A percentile compares a stretch with the other conserved stretches of the same genome.
Evolutionary conservation across 2,329 filamentous ascomycete species (phyloP).

Genomic region (Talaromyces sp.): DNA sequence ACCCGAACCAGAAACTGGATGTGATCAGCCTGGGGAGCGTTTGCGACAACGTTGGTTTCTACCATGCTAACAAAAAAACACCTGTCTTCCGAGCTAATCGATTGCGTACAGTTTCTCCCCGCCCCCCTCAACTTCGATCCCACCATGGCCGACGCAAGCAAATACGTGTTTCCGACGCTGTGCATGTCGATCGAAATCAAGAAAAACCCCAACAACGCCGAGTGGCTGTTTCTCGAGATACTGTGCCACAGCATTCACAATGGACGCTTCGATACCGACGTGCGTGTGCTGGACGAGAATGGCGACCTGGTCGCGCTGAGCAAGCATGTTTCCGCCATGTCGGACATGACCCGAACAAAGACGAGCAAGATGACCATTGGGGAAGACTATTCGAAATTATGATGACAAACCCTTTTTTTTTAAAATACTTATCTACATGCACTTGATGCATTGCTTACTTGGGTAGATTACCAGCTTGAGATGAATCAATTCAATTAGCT

Average conservation of each 20-base stretch:
- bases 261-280: conserved; percentile 7
- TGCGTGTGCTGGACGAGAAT: conserved; percentile 7
- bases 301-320: conserved; percentile 8
- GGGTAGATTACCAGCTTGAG: background rate
- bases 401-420: background rate
- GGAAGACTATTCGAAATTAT: conserved; percentile 5
- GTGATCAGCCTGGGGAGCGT: conserved; percentile 9
- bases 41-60: conserved; percentile 4
- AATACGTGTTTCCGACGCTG: conserved; percentile 10
- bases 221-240: conserved; percentile 9
- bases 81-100: background rate
- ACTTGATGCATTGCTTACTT: background rate
- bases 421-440: background rate
- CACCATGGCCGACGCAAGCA: conserved; percentile 5
- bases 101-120: conserved; percentile 3
- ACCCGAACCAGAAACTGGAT: conserved; percentile 6
- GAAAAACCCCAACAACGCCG: conserved; percentile 8
- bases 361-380: conserved; percentile 7
- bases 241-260: conserved; percentile 6
- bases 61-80: background rate
- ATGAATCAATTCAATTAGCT: background rate
- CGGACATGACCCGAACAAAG: conserved; percentile 6
- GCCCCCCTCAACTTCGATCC: conserved; percentile 11
- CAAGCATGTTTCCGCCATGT: conserved; percentile 7
- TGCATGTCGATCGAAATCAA: conserved; percentile 9